Base-by-base conservation (phyloP, 2,329 filamentous ascomycete genomes). In the Arthrobotrys sinensis region DNA sequence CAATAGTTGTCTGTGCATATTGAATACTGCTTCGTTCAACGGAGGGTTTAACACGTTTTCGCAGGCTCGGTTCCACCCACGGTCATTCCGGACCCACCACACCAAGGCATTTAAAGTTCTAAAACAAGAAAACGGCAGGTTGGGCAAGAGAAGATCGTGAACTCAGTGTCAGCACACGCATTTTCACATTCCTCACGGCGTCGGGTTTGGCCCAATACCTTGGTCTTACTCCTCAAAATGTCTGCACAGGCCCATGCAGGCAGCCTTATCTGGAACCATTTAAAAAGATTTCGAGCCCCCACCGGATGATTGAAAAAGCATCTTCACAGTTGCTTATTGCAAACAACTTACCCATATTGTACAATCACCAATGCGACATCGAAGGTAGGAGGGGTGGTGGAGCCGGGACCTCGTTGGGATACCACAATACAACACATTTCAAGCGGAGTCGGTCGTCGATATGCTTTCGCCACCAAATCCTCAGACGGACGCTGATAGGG, bases 401-500 rank as follows among this genome's bases (percentile, higher is more conserved):
- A 43, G 55, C n/a, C 10, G 52, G 32, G 10, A 57, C 24, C n/a
- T 6, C 10, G 8, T 14, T 53, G 28, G 8, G 5, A 57, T 60
- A 60, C 55, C 55, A 60, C 55, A 43, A 24, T 43, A 66, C 62
- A 66, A 66, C 62, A 28, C 62, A 66, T 52, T 50, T 43, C 10
- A n/a, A 45, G 28, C 55, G 12, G 1, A n/a, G 10, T 16, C 7
- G 12, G 36, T 3, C 12, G 19, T 34, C 65, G 12, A 12, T 3
- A 73, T 73, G 69, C 50, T 65, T 19, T 43, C 60, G 24, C 69
- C 69, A 43, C 69, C 69, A 32, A 36, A 73, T 24, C 60, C 69
- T 14, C 69, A 73, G 19, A 73, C 69, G 1, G 69, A 73, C 24
- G 50, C 43, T 7, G 69, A 73, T 43, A 73, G 69, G 32, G 60